phyloP scores from a whole-genome alignment of 2,329 filamentous ascomycete genomes.

The Teratosphaeria destructans region DNA sequence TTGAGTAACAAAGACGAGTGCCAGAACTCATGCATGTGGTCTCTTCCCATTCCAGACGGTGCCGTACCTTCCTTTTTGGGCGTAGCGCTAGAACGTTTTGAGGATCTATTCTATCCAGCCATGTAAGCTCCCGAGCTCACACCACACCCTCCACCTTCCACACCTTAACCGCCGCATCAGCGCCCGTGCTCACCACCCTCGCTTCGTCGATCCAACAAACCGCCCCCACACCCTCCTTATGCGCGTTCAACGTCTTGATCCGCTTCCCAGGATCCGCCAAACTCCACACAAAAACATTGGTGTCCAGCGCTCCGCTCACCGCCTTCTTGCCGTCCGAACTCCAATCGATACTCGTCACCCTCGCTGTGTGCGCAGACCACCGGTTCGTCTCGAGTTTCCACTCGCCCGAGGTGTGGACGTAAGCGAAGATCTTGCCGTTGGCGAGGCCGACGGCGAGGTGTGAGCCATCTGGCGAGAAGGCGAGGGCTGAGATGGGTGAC shows the following conservation, averaged over 20 bases:
- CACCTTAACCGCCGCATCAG: conserved; percentile 82
- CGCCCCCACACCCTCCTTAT: conserved; percentile 90
- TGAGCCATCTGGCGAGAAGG: conserved; percentile 70
- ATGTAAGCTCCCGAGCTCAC: not conserved
- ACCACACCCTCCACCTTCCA: conserved; percentile 55
- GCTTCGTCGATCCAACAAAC: conserved; percentile 63
- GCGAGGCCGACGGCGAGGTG: conserved; percentile 74
- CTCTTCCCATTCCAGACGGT: not conserved
- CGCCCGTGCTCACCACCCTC: conserved; percentile 69
- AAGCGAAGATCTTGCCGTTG: conserved; percentile 79
- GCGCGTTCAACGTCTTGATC: conserved; percentile 74
- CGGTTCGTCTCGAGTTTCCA: conserved; percentile 70
- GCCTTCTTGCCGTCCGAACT: conserved; percentile 66
- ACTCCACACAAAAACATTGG: conserved; percentile 88
- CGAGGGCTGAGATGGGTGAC: conserved; percentile 63
- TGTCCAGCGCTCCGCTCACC: conserved; percentile 78
- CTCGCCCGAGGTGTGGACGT: conserved; percentile 35
- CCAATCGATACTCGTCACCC: conserved; percentile 64
- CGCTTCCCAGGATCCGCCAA: conserved; percentile 71
- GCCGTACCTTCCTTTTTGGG: not conserved
- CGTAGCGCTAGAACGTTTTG: not conserved
- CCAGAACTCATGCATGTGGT: too few relatives aligned
- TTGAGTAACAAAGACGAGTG: too few relatives aligned
- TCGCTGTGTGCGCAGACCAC: conserved; percentile 61
- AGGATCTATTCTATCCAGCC: not conserved